Percentiles rank a stretch among this genome's conserved stretches.
Evolutionary conservation across 495 filamentous ascomycete genomes (phyloP).

Genomic region (Penicillium cosmopolitanum): DNA sequence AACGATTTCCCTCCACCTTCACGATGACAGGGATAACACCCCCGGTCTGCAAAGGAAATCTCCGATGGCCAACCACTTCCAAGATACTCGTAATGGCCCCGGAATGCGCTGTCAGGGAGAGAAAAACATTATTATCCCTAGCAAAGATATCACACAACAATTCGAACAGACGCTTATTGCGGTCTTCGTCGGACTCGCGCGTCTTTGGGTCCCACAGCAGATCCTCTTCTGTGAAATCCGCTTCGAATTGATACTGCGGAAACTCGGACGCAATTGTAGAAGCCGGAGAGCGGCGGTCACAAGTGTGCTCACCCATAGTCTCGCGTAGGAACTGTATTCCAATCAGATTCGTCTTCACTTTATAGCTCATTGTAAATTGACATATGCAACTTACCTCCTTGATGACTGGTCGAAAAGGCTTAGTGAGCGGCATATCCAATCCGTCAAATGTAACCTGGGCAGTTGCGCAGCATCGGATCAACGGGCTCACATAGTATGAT

Average conservation of each 20-base stretch:
- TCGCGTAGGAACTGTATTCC: slow-evolving; percentile 62
- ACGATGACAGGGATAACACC: slow-evolving; percentile 74
- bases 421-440: slow-evolving; percentile 50
- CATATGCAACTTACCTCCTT: slow-evolving; percentile 57
- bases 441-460: slow-evolving; percentile 63
- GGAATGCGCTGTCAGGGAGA: slow-evolving; percentile 75
- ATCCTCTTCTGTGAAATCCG: slow-evolving; percentile 65
- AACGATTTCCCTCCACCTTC: slow-evolving; percentile 45
- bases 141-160: slow-evolving; percentile 69
- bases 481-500: slow-evolving; percentile 73
- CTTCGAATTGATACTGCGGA: slow-evolving; percentile 65
- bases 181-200: slow-evolving; percentile 59
- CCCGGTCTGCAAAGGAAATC: slow-evolving; percentile 68
- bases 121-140: slow-evolving; percentile 59
- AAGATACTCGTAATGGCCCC: slow-evolving; percentile 67
- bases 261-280: slow-evolving; percentile 60
- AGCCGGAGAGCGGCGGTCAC: slow-evolving; percentile 69
- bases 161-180: slow-evolving; percentile 55
- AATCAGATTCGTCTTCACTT: no score
- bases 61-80: slow-evolving; percentile 63
- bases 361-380: not conserved
- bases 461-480: slow-evolving; percentile 72
- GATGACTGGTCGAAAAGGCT: slow-evolving; percentile 64
- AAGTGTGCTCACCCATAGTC: slow-evolving; percentile 76
- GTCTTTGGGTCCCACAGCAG: slow-evolving; percentile 56